Base-by-base conservation (phyloP, 2,329 filamentous ascomycete species). In the Pezicula neosporulosa region DNA sequence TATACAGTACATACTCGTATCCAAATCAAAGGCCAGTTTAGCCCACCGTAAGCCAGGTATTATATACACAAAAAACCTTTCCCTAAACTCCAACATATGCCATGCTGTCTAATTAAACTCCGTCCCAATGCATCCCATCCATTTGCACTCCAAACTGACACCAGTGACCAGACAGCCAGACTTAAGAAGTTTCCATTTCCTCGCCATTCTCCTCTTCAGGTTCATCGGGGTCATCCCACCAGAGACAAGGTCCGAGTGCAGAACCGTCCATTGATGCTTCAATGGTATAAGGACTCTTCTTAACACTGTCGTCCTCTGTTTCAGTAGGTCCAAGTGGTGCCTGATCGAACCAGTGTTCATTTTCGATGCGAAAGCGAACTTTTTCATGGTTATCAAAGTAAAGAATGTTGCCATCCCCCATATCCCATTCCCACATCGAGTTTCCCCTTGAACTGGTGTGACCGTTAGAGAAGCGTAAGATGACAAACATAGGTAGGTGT, bases 341-440 rank as follows among this genome's bases (percentile, higher is more conserved):
- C 68, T 96, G 87, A 67, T 97, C 93, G 54, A 90, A 83, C 91
- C 94, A 99, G 59, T 89, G 82, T 71, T 99, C 94, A 47, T 86
- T 82, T 60, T 95, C 84, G 38, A 97, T 85, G 19, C 90, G 81
- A 63, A 97, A 88, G 38, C 93, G 82, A 27, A 96, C 92, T 62
- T 87, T 84, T 72, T 97, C 94, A 64, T 93, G 86, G 62, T 86
- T 86, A 69, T 99, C 94, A 69, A 94, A 96, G 68, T 87, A 96
- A 59, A 96, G 82, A 27, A 85, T 79, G 15, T 85, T 78, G 28
- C 82, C 85, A 15, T 90, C 79, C 24, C 81, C 88, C 9, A 85
- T 81, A 28, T 86, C 81, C 89, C 90, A 97, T 37, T 93, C 81
- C 86, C 90, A 97, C 3, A 90, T 80, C 60, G 89, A 82, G 60